Evolutionary conservation across 768 basidiomycete species (phyloP).

Genomic region (Psilocybe cyanescens): DNA sequence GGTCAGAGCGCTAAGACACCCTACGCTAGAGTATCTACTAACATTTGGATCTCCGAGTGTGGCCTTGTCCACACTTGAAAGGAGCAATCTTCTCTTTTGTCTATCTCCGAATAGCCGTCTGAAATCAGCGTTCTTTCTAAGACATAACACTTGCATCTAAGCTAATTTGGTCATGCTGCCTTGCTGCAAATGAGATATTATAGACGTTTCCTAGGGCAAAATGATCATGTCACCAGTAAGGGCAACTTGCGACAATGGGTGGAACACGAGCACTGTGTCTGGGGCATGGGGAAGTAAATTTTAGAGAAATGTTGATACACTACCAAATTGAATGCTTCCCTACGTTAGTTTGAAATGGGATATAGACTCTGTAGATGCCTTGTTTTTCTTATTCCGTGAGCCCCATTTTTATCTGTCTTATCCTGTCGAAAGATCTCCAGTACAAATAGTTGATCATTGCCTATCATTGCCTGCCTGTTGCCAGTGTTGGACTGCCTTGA

Average conservation of each 20-base stretch:
- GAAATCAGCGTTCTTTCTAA: slow-evolving; percentile 13
- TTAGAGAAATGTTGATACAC: slow-evolving; percentile 59
- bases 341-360: slow-evolving; percentile 29
- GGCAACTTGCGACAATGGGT: slow-evolving; percentile 40
- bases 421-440: slow-evolving; percentile 16
- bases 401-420: slow-evolving; percentile 22
- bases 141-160: slow-evolving; percentile 19
- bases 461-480: too few relatives aligned
- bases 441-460: slow-evolving; percentile 30
- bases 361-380: background rate
- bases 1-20: too few relatives aligned
- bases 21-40: too few relatives aligned
- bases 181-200: background rate
- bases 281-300: slow-evolving; percentile 18
- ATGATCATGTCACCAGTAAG: slow-evolving; percentile 25
- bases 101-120: slow-evolving; percentile 22
- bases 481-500: too few relatives aligned
- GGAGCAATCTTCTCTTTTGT: slow-evolving; percentile 20
- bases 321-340: slow-evolving; percentile 53
- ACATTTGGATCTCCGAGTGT: too few relatives aligned
- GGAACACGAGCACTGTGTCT: slow-evolving; percentile 37
- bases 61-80: slow-evolving; percentile 11
- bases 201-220: slow-evolving; percentile 18
- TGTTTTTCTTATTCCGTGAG: slow-evolving; percentile 34
- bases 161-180: slow-evolving; percentile 27